Base-by-base conservation (phyloP, 1,284 basidiomycete species). In the Tetrapyrgos nigripes region DNA sequence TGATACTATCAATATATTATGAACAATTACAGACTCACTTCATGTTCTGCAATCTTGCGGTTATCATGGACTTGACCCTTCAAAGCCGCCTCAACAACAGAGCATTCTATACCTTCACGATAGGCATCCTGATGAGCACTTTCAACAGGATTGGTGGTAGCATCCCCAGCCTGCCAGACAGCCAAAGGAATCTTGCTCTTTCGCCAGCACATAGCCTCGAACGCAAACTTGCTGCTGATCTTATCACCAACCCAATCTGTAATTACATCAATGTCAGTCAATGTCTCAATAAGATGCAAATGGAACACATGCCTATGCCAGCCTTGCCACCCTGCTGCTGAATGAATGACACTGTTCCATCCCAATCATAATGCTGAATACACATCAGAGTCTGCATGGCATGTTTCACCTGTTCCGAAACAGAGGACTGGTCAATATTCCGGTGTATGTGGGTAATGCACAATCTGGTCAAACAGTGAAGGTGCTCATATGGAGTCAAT, bases 221-320 rank as follows among this genome's bases (percentile, higher is more conserved):
- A 60, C 1, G 66, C 63, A 54, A 69, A 69, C 51, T 62, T 63
- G 59, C 62, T 65, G 1, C 55, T 54, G 24, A 67, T 47, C 53
- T 69, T 69, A 53, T 69, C 61, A n/a, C 62, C 27, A 4, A 69
- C 59, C 68, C 68, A 69, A 43, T 68, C 66, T 68, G 62, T 37
- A 43, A 23, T 17, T 17, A 26, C n/a, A 47, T 4, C 24, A 21
- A 8, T 5, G 11, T 19, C 28, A 31, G 13, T 35, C 19, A 10
- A n/a, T 4, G 17, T 14, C 11, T 31, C 27, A 28, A 52, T 19
- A 51, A 4, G 19, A 45, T 35, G 21, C 43, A 21, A 55, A 26
- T 49, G 19, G 19, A 35, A 9, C 10, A 4, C 10, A 21, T 47
- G 62, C 62, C 62, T 21, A 21, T 19, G 11, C 59, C 62, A 2